phyloP scores from a whole-genome alignment of 768 basidiomycete genomes.

The Boletales sp. region DNA sequence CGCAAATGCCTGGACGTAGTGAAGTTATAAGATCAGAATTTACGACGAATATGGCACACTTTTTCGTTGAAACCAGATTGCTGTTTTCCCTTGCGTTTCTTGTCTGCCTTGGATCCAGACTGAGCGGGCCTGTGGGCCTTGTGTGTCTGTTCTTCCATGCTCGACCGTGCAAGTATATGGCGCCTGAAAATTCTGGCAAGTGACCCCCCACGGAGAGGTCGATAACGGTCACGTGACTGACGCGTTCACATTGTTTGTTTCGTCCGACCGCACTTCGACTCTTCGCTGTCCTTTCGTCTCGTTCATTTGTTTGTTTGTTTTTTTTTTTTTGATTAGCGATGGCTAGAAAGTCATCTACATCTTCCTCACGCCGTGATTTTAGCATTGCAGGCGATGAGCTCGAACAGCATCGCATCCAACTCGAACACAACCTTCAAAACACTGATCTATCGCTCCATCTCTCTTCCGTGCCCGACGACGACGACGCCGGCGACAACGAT shows the following conservation, averaged over 20 bases:
- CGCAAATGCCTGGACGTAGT: conserved; percentile 67
- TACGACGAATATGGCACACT: conserved; percentile 35
- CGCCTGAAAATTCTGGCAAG: not conserved
- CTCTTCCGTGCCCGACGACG: conserved; percentile 45
- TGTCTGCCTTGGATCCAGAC: conserved; percentile 69
- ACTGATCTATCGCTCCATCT: conserved; percentile 70
- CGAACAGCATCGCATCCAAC: conserved; percentile 71
- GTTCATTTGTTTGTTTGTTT: conserved; percentile 9
- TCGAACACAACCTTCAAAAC: conserved; percentile 74
- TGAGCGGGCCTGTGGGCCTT: conserved; percentile 78
- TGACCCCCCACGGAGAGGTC: conserved; percentile 13
- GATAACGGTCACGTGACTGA: conserved; percentile 22
- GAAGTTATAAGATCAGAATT: not conserved
- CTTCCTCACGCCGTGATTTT: conserved; percentile 32
- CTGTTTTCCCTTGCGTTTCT: conserved; percentile 70
- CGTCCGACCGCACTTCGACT: not conserved
- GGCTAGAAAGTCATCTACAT: conserved; percentile 21
- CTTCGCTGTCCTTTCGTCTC: conserved; percentile 3
- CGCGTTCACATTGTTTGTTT: conserved; percentile 27
- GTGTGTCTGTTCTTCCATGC: conserved; percentile 74
- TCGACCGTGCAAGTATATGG: not conserved
- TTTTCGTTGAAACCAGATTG: conserved; percentile 88
- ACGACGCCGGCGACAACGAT: conserved; percentile 42
- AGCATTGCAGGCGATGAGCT: conserved; percentile 71
- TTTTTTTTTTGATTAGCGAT: conserved; percentile 16